Percentiles rank a stretch among this genome's conserved stretches.
Evolutionary conservation across 768 basidiomycete genomes (phyloP).

Genomic region (Tulasnella sp.): DNA sequence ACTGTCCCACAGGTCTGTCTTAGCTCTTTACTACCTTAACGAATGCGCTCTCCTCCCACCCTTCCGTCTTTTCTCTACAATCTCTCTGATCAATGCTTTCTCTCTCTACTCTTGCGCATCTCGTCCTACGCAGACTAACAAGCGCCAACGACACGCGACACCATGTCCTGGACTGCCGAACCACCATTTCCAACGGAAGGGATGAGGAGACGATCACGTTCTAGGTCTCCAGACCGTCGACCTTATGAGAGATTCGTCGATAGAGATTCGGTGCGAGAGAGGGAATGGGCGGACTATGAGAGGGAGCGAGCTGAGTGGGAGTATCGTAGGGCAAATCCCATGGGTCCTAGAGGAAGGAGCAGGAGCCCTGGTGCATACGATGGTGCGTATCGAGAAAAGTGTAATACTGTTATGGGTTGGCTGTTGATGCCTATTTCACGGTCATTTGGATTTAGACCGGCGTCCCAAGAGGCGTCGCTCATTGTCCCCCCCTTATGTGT

Average conservation of each 20-base stretch:
- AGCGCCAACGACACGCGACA: too few relatives aligned
- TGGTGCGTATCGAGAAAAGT: conserved; percentile 31
- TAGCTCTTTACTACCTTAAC: too few relatives aligned
- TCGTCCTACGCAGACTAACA: too few relatives aligned
- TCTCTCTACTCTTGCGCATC: too few relatives aligned
- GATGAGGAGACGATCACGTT: conserved; percentile 52
- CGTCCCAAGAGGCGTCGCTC: conserved; percentile 71
- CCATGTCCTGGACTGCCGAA: conserved; percentile 33
- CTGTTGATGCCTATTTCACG: not conserved
- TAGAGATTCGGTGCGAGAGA: conserved; percentile 37
- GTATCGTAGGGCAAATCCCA: conserved; percentile 35
- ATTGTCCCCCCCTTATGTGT: conserved; percentile 42
- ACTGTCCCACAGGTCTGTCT: too few relatives aligned
- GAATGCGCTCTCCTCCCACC: too few relatives aligned
- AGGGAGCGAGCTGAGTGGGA: conserved; percentile 62
- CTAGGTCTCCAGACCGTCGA: conserved; percentile 57
- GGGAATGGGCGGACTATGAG: conserved; percentile 53
- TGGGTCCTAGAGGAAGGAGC: conserved; percentile 48
- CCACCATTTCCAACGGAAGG: conserved; percentile 39
- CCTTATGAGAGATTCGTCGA: conserved; percentile 49
- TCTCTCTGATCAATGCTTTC: too few relatives aligned
- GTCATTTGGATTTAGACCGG: conserved; percentile 7
- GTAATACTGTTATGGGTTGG: not conserved
- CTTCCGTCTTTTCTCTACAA: too few relatives aligned
- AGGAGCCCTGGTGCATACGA: conserved; percentile 67